These are phyloP conservation scores for Hymenoscyphus albidus DNA, from an alignment of 2,329 filamentous ascomycete genomes.

Conservation along the genomic window DNA sequence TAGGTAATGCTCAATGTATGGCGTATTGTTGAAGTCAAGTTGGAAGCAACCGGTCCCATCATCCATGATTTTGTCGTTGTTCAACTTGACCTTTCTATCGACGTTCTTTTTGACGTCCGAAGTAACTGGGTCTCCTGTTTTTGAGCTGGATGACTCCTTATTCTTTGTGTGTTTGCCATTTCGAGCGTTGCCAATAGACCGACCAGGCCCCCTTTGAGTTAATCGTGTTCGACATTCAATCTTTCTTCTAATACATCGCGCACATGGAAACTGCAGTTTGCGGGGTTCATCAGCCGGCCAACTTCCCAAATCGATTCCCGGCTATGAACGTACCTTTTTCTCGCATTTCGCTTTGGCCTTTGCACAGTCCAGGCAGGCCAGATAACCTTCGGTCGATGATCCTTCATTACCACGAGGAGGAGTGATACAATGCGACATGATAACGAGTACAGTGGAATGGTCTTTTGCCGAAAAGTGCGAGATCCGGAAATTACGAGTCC, in stretches of 20 bases:
- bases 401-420: neutral
- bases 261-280: neutral
- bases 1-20: neutral
- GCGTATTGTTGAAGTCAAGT: neutral
- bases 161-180: neutral
- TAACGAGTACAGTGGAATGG: neutral
- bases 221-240: neutral
- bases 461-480: neutral
- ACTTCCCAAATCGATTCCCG: neutral
- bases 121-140: neutral
- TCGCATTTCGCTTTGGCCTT: neutral
- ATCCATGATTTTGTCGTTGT: neutral
- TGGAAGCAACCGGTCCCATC: neutral
- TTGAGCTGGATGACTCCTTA: neutral
- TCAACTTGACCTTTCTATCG: neutral
- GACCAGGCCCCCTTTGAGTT: neutral
- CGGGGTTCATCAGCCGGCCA: neutral
- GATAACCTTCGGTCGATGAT: neutral
- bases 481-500: slow-evolving; percentile 3
- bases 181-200: neutral
- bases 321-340: neutral
- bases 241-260: neutral
- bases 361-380: neutral
- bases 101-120: neutral
- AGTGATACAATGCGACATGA: slow-evolving; percentile 1